phyloP scores from a whole-genome alignment of 371 early-diverging fungal species.

The Rhizomucor miehei region DNA sequence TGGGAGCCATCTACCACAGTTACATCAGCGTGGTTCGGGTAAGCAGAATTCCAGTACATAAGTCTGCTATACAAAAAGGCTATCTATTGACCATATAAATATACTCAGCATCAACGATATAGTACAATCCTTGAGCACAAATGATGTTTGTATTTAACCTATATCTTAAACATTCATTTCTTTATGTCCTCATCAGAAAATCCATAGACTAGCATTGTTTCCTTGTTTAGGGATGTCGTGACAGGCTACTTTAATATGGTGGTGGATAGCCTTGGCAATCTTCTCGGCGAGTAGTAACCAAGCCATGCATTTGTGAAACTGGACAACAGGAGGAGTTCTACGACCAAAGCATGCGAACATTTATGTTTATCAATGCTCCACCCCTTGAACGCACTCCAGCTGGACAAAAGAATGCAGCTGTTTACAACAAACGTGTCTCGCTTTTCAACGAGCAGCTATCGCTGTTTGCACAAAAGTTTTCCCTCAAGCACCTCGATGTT shows the following conservation, averaged over 20 bases:
- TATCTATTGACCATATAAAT: too few species aligned
- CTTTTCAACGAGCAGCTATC: constrained; percentile 5
- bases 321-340: constrained; percentile 7
- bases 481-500: background rate
- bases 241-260: background rate
- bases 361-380: constrained; percentile 13
- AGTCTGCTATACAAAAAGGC: background rate
- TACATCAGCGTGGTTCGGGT: constrained; percentile 12
- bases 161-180: too few species aligned
- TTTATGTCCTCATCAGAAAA: too few species aligned
- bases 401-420: background rate
- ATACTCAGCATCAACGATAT: constrained; percentile 9
- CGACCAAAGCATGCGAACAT: constrained; percentile 6
- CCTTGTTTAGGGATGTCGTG: background rate
- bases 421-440: background rate
- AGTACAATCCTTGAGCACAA: too few species aligned
- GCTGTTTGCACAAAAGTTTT: background rate
- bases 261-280: background rate
- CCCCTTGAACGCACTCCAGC: constrained; percentile 12
- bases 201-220: too few species aligned
- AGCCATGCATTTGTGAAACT: background rate
- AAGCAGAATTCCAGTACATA: background rate
- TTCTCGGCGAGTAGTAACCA: too few species aligned
- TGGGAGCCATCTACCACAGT: constrained; percentile 7
- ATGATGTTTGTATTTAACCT: too few species aligned